Base-by-base conservation (phyloP, 1,284 basidiomycete genomes). In the Ganoderma lingzhi region DNA sequence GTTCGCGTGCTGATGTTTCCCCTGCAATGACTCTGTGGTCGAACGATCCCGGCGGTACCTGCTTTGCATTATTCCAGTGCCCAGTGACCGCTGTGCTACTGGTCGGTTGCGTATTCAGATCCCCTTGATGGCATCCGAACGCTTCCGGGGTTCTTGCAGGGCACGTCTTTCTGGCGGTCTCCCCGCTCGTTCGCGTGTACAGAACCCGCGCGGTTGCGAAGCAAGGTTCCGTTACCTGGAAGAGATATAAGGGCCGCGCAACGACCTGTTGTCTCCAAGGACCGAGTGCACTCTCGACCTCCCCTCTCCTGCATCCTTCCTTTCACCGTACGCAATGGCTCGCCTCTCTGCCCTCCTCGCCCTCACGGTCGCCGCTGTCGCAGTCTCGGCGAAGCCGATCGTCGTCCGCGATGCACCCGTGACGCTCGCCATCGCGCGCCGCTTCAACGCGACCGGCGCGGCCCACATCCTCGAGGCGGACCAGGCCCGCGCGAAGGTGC, bases 361-460 rank as follows among this genome's bases (percentile, higher is more conserved):
- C n/a, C 66, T 76, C 44, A 63, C 71, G 62, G 64, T 66, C n/a
- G 55, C 63, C 37, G 69, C 70, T 23, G 35, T 70, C 67, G 67
- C 73, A 23, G 72, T 67, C 37, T 69, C 70, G 56, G 74, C 76
- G 39, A 74, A 67, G 37, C 77, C 77, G 37, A 64, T 76, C 62
- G 69, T 77, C 66, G 58, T 76, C 10, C 73, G 75, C 53, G 72
- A 77, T 60, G 70, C 75, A 14, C 73, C 73, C 23, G 67, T 78
- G 41, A 73, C 72, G 55, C 68, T 78, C 35, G 64, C 77, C 19
- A 59, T 79, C 65, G 73, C 74, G 41, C 72, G 78, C 17, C 73
- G 72, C 51, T 65, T 78, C 63, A 78, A 78, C 65, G 51, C 62
- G 48, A 76, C 75, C 5, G 73, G 71, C 6, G 69, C 64, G 10